Evolutionary conservation across 208 protist genomes (phyloP).

Genomic region (Crithidia acanthocephali): DNA sequence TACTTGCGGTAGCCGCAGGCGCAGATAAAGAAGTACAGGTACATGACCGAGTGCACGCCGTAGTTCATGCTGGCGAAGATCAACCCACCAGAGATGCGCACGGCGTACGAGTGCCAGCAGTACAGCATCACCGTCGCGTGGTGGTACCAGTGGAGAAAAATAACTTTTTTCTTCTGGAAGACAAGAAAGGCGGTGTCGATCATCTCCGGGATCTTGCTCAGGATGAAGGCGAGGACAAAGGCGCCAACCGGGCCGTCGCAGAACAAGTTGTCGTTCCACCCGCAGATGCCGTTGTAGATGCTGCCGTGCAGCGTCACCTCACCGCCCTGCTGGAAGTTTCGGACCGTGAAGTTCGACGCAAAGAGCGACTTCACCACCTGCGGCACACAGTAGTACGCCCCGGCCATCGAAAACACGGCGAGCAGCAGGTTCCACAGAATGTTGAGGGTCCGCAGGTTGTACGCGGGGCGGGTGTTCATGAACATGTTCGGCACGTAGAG

Average conservation of each 20-base stretch:
- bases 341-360: constrained; percentile 18
- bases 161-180: constrained; percentile 82
- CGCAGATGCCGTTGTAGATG: constrained; percentile 64
- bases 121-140: constrained; percentile 93
- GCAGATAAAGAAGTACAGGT: constrained; percentile 93
- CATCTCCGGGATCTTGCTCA: constrained; percentile 91
- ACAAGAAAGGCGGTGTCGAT: constrained; percentile 88
- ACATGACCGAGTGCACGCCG: constrained; percentile 95
- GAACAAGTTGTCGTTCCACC: constrained; percentile 49
- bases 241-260: constrained; percentile 66
- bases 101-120: constrained; percentile 88
- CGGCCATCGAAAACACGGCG: constrained; percentile 71
- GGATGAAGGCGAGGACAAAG: constrained; percentile 74
- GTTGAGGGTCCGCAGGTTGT: constrained; percentile 53
- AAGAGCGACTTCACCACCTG: constrained; percentile 39
- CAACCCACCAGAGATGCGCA: constrained; percentile 57
- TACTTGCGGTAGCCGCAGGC: constrained; percentile 57
- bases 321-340: constrained; percentile 19
- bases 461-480: constrained; percentile 71
- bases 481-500: constrained; percentile 62
- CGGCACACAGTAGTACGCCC: constrained; percentile 64
- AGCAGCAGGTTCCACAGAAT: constrained; percentile 85
- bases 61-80: constrained; percentile 95
- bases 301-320: constrained; percentile 27
- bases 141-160: constrained; percentile 94